phyloP scores from a whole-genome alignment of 2,329 filamentous ascomycete species.

The Colletotrichum endophyticum region DNA sequence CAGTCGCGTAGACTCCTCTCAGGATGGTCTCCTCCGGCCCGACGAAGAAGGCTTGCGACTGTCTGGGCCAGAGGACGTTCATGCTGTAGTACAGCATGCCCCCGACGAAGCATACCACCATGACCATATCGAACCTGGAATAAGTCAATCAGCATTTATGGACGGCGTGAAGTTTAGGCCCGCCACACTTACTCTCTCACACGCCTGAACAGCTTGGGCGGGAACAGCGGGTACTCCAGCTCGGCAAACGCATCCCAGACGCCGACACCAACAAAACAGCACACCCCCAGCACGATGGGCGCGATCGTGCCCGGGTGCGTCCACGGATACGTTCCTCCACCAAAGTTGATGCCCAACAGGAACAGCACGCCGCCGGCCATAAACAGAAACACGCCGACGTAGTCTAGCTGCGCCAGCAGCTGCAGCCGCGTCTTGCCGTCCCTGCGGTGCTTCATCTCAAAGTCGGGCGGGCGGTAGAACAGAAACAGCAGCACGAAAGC shows the following conservation, averaged over 20 bases:
- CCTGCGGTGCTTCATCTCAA: conserved; percentile 35
- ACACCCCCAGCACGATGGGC: neutral
- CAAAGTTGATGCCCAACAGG: conserved; percentile 33
- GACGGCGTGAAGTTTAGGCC: neutral
- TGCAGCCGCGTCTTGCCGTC: conserved; percentile 29
- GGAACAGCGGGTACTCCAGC: conserved; percentile 32
- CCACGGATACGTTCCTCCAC: conserved; percentile 34
- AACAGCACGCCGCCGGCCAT: conserved; percentile 28
- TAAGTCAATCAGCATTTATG: fast-evolving
- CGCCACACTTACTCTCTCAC: conserved; percentile 25
- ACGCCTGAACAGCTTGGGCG: conserved; percentile 31
- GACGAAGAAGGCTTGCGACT: conserved; percentile 30
- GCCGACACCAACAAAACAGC: conserved; percentile 31
- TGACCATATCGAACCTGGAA: conserved; percentile 30
- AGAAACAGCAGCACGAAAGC: conserved; percentile 25
- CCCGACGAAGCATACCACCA: conserved; percentile 34
- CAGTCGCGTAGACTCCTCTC: conserved; percentile 30
- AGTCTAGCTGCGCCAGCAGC: conserved; percentile 29
- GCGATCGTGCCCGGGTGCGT: conserved; percentile 28
- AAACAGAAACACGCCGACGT: conserved; percentile 30
- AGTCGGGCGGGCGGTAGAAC: conserved; percentile 40
- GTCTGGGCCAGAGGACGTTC: conserved; percentile 34
- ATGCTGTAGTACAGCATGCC: conserved; percentile 36
- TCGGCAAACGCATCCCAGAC: conserved; percentile 30
- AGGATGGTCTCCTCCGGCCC: conserved; percentile 25